These are phyloP conservation scores for Zasmidium angulare DNA, from an alignment of 2,329 filamentous ascomycete genomes.

Conservation along the genomic window DNA sequence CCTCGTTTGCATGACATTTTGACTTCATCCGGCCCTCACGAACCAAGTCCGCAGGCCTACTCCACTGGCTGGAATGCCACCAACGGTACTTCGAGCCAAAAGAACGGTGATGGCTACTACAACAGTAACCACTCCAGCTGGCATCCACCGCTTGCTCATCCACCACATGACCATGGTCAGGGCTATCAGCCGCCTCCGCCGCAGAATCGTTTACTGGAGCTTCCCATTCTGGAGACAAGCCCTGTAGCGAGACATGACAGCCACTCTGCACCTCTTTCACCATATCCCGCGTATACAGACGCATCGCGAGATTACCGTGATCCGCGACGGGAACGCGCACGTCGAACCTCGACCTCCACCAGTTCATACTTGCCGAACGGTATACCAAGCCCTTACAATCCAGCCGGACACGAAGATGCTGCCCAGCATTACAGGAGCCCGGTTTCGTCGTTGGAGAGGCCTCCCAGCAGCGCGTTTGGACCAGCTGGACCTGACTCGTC, in stretches of 20 bases:
- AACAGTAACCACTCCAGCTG: constrained; percentile 7
- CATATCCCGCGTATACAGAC: constrained; percentile 25
- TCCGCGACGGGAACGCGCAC: constrained; percentile 20
- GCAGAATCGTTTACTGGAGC: constrained; percentile 25
- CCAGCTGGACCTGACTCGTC: constrained; percentile 26
- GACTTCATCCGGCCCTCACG: constrained; percentile 22
- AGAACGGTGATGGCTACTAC: constrained; percentile 21
- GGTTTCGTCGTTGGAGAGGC: constrained; percentile 16
- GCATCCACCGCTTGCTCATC: constrained; percentile 26
- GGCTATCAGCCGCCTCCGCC: constrained; percentile 18
- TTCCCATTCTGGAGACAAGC: constrained; percentile 32
- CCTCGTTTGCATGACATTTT: constrained; percentile 34
- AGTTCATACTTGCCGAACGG: constrained; percentile 26
- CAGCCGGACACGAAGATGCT: constrained; percentile 20
- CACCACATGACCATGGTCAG: constrained; percentile 16
- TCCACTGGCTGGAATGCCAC: constrained; percentile 16
- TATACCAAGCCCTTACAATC: constrained; percentile 28
- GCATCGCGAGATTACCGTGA: constrained; percentile 22
- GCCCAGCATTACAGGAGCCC: constrained; percentile 21
- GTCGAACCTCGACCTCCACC: constrained; percentile 16
- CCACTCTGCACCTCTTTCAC: constrained; percentile 20
- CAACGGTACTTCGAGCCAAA: constrained; percentile 16
- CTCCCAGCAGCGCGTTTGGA: constrained; percentile 14
- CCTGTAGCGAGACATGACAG: constrained; percentile 27
- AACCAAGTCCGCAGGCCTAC: constrained; percentile 14